Evolutionary conservation across 257 asterid genomes (phyloP), one percentile per base, ranked within the genome.

Genomic region (Ligustrum vulgare): DNA sequence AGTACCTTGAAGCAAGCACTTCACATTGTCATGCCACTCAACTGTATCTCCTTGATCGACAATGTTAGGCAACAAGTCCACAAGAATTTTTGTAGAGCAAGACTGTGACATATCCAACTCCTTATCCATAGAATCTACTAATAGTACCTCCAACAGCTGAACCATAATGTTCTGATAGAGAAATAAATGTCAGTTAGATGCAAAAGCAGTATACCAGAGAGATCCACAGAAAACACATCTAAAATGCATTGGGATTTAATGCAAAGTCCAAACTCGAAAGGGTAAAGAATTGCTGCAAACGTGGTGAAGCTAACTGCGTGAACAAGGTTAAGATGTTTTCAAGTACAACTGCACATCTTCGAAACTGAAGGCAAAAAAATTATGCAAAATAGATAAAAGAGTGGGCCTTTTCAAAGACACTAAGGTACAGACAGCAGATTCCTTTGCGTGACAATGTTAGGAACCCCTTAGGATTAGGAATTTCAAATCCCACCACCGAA

Each of bases 1-100:
- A 81, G 69, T 88, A 95, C 99, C 99, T 88, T 78, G 93, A 81
- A 84, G 88, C 88, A 84, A 82, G 89, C 98, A 95, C 71, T 75
- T 86, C 41, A 81, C 81, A 73, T 84, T 75, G 35, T 84, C 95
- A 80, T 83, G 87, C 89, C 87, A 88, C 81, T 80, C 78, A 77
- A 72, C 63, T 72, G 72, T 75, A 70, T 78, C 85, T 51, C 85
- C 90, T 84, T 86, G 80, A 82, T 78, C 82, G 54, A 83, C 81
- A 77, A 82, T 82, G 12, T 72, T 8, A 73, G 91, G 89, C 82
- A 89, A 82, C 81, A 84, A 74, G 77, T 87, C 93, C 72, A 82
- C 82, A 67, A 83, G 74, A 78, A 78, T 65, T 78, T 74, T 84
- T 39, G 70, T 62, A 28, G 89, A 76, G 75, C 89, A 80, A 11